Evolutionary conservation across 2,329 filamentous ascomycete species (phyloP).

Genomic region (Calonectria pseudoreteaudii): DNA sequence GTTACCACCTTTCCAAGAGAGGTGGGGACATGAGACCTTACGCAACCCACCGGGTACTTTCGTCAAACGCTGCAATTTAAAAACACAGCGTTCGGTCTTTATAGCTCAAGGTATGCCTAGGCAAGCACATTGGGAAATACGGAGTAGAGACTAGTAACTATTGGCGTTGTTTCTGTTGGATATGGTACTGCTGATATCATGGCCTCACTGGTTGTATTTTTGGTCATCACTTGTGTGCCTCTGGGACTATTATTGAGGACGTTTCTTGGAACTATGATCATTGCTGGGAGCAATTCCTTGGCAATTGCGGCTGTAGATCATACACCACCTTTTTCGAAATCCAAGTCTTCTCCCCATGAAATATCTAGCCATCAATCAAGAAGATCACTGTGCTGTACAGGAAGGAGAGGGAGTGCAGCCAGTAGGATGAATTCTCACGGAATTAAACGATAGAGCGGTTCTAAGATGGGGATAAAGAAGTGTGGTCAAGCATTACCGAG

Average conservation of each 20-base stretch:
- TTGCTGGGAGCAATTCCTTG: conserved; percentile 6
- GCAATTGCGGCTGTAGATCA: conserved; percentile 7
- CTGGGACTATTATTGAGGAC: neutral
- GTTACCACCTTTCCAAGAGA: too few species aligned
- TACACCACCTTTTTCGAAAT: neutral
- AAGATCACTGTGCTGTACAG: neutral
- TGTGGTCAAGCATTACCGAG: neutral
- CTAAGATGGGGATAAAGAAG: too few species aligned
- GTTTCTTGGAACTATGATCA: neutral
- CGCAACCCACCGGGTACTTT: too few species aligned
- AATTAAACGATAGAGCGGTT: neutral
- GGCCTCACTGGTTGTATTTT: neutral
- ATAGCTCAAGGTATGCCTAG: neutral
- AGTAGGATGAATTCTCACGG: neutral
- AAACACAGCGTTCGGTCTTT: neutral
- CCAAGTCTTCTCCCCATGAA: neutral
- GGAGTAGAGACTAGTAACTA: neutral
- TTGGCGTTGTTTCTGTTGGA: neutral
- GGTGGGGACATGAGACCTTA: too few species aligned
- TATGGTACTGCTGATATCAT: neutral
- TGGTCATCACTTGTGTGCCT: neutral
- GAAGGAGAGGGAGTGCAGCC: neutral
- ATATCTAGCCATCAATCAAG: neutral
- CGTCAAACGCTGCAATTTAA: neutral
- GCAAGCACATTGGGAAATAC: neutral